Percentiles rank a stretch among this genome's conserved stretches.
phyloP scores from a whole-genome alignment of 1,284 basidiomycete species.

The Ustilago vetiveriae region DNA sequence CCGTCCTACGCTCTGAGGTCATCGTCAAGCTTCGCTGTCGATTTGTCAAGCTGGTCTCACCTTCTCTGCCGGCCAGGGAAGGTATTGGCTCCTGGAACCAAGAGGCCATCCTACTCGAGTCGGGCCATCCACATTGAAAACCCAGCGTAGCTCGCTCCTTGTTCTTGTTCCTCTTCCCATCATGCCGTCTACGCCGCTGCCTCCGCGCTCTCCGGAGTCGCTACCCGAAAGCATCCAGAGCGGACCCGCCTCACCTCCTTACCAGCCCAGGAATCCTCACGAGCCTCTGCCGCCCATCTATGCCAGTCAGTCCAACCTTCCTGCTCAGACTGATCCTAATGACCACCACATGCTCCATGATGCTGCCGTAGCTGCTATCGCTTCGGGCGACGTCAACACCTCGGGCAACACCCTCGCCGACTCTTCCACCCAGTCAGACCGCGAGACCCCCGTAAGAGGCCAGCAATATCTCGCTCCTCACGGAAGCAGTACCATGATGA shows the following conservation, averaged over 20 bases:
- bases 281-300: conserved; percentile 44
- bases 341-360: conserved; percentile 16
- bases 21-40: not conserved
- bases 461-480: not conserved
- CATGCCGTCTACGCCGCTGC: conserved; percentile 10
- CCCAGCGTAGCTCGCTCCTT: too few relatives aligned
- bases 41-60: not conserved
- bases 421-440: not conserved
- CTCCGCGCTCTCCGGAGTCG: conserved; percentile 29
- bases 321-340: conserved; percentile 4
- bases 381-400: conserved; percentile 25
- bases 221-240: conserved; percentile 16
- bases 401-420: not conserved
- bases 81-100: too few relatives aligned
- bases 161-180: too few relatives aligned
- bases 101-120: too few relatives aligned
- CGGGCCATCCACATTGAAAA: too few relatives aligned
- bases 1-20: too few relatives aligned
- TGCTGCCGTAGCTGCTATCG: conserved; percentile 31
- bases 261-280: conserved; percentile 28
- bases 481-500: conserved; percentile 15
- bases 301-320: conserved; percentile 38
- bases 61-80: conserved; percentile 12
- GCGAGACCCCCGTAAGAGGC: too few relatives aligned
- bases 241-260: conserved; percentile 48